These are phyloP conservation scores for Fraxinus anomala DNA, from an alignment of 257 asterid genomes.

Conservation along the genomic window DNA sequence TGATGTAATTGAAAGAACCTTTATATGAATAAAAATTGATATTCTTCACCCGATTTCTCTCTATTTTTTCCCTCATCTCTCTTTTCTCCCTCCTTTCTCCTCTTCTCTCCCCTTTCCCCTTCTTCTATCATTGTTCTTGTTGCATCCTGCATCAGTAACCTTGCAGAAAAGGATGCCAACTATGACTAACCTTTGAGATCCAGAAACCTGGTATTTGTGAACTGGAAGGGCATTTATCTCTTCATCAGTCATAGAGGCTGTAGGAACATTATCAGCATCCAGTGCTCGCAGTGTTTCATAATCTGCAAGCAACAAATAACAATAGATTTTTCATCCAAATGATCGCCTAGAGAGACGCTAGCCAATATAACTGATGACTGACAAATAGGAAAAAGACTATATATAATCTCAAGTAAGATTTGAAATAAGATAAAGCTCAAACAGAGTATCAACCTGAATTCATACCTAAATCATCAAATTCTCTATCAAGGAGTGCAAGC, in stretches of 20 bases:
- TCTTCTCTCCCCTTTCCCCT: no score
- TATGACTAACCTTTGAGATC: slow-evolving; percentile 63
- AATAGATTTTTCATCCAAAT: slow-evolving; percentile 12
- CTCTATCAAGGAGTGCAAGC: slow-evolving; percentile 99
- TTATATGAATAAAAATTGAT: no score
- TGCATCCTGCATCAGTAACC: not conserved
- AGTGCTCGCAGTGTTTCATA: slow-evolving; percentile 90
- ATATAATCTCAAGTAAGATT: slow-evolving; percentile 12
- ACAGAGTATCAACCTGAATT: not conserved
- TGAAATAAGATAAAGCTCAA: not conserved
- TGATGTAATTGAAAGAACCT: no score
- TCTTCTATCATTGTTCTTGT: no score
- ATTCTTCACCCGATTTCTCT: no score
- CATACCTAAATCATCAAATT: slow-evolving; percentile 91
- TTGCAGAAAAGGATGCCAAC: slow-evolving; percentile 23
- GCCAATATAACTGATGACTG: slow-evolving; percentile 10
- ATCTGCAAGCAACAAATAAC: slow-evolving; percentile 53
- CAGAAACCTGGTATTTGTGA: slow-evolving; percentile 84
- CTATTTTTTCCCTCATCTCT: no score
- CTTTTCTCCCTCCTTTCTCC: no score
- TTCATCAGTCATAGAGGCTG: slow-evolving; percentile 93
- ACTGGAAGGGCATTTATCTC: slow-evolving; percentile 97
- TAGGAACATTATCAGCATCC: slow-evolving; percentile 84
- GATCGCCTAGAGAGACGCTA: not conserved
- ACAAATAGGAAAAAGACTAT: slow-evolving; percentile 1